Evolutionary conservation across 306 rosid genomes (phyloP).

Genomic region (Trifolium subterraneum): DNA sequence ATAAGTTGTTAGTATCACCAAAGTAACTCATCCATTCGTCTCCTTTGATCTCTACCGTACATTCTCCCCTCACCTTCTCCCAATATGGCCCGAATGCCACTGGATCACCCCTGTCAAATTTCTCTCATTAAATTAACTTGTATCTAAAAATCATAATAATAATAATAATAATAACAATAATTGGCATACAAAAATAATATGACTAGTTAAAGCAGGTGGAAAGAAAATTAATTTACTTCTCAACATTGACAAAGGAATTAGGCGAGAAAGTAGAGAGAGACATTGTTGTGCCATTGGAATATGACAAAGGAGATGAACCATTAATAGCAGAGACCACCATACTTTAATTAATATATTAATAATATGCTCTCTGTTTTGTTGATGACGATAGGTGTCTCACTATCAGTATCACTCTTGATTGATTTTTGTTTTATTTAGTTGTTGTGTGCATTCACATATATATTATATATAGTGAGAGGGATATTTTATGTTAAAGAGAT

Average conservation of each 20-base stretch:
- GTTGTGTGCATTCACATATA: background rate
- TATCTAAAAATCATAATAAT: background rate
- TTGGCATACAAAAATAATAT: too few species aligned
- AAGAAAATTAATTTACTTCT: constrained; percentile 40
- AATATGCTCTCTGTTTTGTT: constrained; percentile 11
- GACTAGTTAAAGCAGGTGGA: background rate
- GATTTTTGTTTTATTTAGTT: background rate
- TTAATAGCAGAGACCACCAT: constrained; percentile 33
- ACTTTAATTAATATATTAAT: too few species aligned
- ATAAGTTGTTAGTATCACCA: constrained; percentile 40
- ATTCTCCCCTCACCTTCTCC: constrained; percentile 58
- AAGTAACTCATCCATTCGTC: constrained; percentile 62
- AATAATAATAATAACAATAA: too few species aligned
- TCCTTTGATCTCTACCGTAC: constrained; percentile 68
- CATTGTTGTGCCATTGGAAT: constrained; percentile 30
- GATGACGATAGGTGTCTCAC: background rate
- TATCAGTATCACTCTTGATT: background rate
- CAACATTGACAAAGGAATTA: constrained; percentile 53
- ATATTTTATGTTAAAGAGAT: background rate
- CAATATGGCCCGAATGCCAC: constrained; percentile 53
- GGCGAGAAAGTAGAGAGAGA: constrained; percentile 1
- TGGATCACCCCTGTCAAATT: constrained; percentile 69
- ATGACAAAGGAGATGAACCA: constrained; percentile 7
- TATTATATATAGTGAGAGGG: background rate
- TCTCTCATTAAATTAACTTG: background rate